Percentiles rank a stretch among this genome's conserved stretches.
phyloP scores from a whole-genome alignment of 768 basidiomycete genomes.

The Psilocybe sp. region DNA sequence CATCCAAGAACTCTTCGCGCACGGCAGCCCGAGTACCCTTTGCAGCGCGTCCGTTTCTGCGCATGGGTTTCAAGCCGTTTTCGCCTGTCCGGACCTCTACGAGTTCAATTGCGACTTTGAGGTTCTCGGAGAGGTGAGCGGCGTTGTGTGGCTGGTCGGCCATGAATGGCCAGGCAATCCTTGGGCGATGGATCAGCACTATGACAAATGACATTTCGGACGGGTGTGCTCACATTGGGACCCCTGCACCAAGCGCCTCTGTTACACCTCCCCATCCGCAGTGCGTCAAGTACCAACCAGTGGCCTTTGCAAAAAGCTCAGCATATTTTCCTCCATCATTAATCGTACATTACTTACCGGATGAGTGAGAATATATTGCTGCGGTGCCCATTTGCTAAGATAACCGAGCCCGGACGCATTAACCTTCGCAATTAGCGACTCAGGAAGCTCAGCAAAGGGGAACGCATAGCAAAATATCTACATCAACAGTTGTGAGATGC shows the following conservation, averaged over 20 bases:
- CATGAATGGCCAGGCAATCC: slow-evolving; percentile 13
- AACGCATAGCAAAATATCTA: slow-evolving; percentile 12
- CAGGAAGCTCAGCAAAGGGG: slow-evolving; percentile 8
- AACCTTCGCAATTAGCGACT: slow-evolving; percentile 1
- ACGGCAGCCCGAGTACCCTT: slow-evolving; percentile 10
- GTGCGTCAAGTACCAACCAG: slow-evolving; percentile 15
- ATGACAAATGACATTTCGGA: not conserved
- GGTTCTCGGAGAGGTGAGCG: slow-evolving; percentile 2
- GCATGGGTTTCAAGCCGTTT: slow-evolving; percentile 8
- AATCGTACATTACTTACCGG: not conserved
- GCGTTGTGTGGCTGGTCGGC: slow-evolving; percentile 10
- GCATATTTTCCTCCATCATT: not conserved
- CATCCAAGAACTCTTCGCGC: slow-evolving; percentile 4
- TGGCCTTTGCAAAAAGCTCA: slow-evolving; percentile 5
- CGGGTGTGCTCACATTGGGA: slow-evolving; percentile 7
- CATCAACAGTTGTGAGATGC: no score
- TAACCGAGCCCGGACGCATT: slow-evolving; percentile 5
- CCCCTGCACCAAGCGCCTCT: slow-evolving; percentile 8
- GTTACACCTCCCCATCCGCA: slow-evolving; percentile 13
- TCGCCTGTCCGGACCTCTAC: slow-evolving; percentile 11
- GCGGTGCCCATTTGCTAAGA: slow-evolving; percentile 10
- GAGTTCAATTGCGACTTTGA: slow-evolving; percentile 10
- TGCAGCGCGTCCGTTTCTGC: slow-evolving; percentile 1
- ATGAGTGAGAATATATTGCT: slow-evolving; percentile 12
- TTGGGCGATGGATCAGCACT: not conserved